Percentiles rank a stretch among this genome's conserved stretches.
These are phyloP conservation scores for Candida freyschussii DNA, from an alignment of 1,139 yeast species.

Conservation along the genomic window DNA sequence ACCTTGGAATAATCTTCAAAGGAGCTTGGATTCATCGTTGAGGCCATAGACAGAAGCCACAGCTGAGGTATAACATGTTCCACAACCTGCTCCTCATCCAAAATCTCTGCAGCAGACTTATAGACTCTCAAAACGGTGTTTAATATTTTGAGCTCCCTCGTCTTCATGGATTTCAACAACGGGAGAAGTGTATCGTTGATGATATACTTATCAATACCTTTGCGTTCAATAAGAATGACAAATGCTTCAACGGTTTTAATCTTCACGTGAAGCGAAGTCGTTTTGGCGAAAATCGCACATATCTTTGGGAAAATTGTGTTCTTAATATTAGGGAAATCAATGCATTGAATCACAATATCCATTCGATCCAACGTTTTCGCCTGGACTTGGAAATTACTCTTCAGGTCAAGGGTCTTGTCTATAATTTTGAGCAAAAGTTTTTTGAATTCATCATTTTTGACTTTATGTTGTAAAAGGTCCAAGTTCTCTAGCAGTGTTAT, in stretches of 20 bases:
- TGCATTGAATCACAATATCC: constrained; percentile 39
- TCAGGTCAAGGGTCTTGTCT: constrained; percentile 21
- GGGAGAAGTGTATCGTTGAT: constrained; percentile 78
- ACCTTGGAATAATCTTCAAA: constrained; percentile 35
- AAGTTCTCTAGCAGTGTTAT: constrained; percentile 54
- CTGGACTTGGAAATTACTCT: constrained; percentile 41
- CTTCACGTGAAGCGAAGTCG: constrained; percentile 77
- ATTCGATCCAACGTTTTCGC: constrained; percentile 49
- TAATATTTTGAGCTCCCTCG: constrained; percentile 68
- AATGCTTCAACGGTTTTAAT: constrained; percentile 65
- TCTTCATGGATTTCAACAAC: constrained; percentile 65
- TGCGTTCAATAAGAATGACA: constrained; percentile 49
- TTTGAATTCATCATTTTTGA: constrained; percentile 35
- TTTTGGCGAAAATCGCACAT: constrained; percentile 70
- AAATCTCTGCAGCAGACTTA: constrained; percentile 36
- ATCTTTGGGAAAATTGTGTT: constrained; percentile 69
- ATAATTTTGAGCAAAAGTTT: constrained; percentile 34
- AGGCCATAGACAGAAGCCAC: constrained; percentile 42
- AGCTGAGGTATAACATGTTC: constrained; percentile 45
- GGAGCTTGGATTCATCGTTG: constrained; percentile 37
- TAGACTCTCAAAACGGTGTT: constrained; percentile 52
- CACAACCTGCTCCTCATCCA: constrained; percentile 40
- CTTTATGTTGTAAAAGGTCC: constrained; percentile 44
- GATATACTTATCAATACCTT: constrained; percentile 65
- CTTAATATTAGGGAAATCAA: constrained; percentile 72